Evolutionary conservation across 2,329 filamentous ascomycete genomes (phyloP), one percentile per base, ranked within the genome.

Genomic region (Eurotiales sp.): DNA sequence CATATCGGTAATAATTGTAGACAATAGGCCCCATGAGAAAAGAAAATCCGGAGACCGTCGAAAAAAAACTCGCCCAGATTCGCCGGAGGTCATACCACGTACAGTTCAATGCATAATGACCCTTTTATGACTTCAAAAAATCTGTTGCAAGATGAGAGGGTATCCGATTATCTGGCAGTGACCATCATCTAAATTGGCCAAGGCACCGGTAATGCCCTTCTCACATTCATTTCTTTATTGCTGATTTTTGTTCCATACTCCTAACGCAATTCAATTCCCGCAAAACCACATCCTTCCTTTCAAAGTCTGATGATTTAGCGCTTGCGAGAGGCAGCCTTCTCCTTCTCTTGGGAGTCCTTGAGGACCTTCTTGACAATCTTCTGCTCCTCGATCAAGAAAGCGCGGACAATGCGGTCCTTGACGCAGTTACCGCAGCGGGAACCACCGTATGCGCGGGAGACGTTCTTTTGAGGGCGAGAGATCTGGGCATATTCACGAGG

Each of bases 321-420:
- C 70, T 73, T 73, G 61, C 65, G 69, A 49, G 64, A 60, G 58
- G 68, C 66, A 39, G 51, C 45, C 44, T 56, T 57, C 45, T 59
- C 55, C 69, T 73, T 87, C 82, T 89, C 87, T 81, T 95, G 89
- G 59, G 82, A 84, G 84, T 97, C 92, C 88, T 96, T 96, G 75
- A 97, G 85, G 70, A 99, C 93, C 89, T 99, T 99, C 90, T 99
- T 99, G 79, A 99, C 93, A 69, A 99, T 97, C 89, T 99, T 99
- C 84, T 99, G 93, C 86, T 99, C 93, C 83, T 99, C 95, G 64
- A 99, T 97, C 76, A 99, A 81, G 87, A 99, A 99, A 61, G 93
- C 93, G 67, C 93, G 90, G 66, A 96, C 90, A 66, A 99, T 89
- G 68, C 93, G 88, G 82, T 99, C 93, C 77, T 92, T 91, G 66